These are phyloP conservation scores for Millerozyma acaciae DNA, from an alignment of 805 yeast species.

Conservation along the genomic window DNA sequence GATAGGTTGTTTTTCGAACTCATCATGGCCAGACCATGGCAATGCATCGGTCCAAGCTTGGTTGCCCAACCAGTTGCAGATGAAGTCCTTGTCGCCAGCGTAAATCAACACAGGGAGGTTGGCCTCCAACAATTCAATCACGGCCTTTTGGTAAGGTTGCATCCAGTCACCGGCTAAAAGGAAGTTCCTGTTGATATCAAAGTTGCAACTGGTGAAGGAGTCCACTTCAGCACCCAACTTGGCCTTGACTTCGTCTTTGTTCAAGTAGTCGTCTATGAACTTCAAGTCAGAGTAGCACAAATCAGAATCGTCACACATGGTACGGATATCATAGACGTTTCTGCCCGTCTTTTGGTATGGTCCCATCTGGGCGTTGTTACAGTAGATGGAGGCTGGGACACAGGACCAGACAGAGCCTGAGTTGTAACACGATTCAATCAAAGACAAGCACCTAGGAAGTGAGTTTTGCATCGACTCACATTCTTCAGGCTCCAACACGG, in stretches of 20 bases:
- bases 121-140: slow-evolving; percentile 61
- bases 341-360: slow-evolving; percentile 83
- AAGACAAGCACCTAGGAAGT: slow-evolving; percentile 70
- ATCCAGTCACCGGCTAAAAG: slow-evolving; percentile 86
- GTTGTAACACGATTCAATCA: slow-evolving; percentile 76
- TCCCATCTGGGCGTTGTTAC: slow-evolving; percentile 78
- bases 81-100: slow-evolving; percentile 93
- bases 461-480: slow-evolving; percentile 61
- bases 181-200: slow-evolving; percentile 75
- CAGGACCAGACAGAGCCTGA: slow-evolving; percentile 76
- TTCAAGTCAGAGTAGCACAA: slow-evolving; percentile 79
- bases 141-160: slow-evolving; percentile 65
- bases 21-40: slow-evolving; percentile 56
- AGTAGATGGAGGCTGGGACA: slow-evolving; percentile 86
- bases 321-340: slow-evolving; percentile 88
- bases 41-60: slow-evolving; percentile 73
- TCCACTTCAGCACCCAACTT: slow-evolving; percentile 92
- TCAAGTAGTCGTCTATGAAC: slow-evolving; percentile 75
- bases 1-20: slow-evolving; percentile 41
- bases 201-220: slow-evolving; percentile 69
- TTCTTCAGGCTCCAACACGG: slow-evolving; percentile 65
- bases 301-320: slow-evolving; percentile 60
- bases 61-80: slow-evolving; percentile 92
- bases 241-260: slow-evolving; percentile 66
- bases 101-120: slow-evolving; percentile 79